phyloP scores from a whole-genome alignment of 2,329 filamentous ascomycete species.

The Beauveria asiatica region DNA sequence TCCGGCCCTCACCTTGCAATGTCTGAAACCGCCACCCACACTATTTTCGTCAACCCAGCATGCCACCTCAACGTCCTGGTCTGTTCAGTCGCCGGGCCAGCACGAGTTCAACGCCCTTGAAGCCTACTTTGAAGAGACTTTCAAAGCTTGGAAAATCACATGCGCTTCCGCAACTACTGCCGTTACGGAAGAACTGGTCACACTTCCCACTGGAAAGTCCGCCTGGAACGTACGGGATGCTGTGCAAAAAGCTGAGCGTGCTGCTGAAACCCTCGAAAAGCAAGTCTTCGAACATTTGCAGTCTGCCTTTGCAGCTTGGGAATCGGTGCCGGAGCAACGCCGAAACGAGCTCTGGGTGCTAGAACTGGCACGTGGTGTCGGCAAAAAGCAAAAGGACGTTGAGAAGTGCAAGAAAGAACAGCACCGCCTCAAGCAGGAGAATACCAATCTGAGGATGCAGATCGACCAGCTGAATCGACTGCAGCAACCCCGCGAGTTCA shows the following conservation, averaged over 20 bases:
- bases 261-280: slow-evolving; percentile 54
- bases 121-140: slow-evolving; percentile 57
- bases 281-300: slow-evolving; percentile 67
- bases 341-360: slow-evolving; percentile 53
- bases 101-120: slow-evolving; percentile 67
- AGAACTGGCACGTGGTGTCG: slow-evolving; percentile 52
- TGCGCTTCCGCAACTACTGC: slow-evolving; percentile 42
- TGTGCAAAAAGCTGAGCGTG: slow-evolving; percentile 39
- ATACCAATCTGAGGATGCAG: slow-evolving; percentile 46
- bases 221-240: slow-evolving; percentile 37
- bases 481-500: slow-evolving; percentile 54
- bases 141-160: slow-evolving; percentile 54
- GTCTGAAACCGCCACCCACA: slow-evolving; percentile 72
- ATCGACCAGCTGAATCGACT: slow-evolving; percentile 50
- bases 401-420: slow-evolving; percentile 43
- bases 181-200: slow-evolving; percentile 41
- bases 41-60: slow-evolving; percentile 76
- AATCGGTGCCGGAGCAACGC: slow-evolving; percentile 46
- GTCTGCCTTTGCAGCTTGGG: slow-evolving; percentile 73
- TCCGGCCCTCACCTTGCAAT: slow-evolving; percentile 72
- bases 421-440: slow-evolving; percentile 46
- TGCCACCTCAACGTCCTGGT: slow-evolving; percentile 71
- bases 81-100: slow-evolving; percentile 63
- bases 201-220: slow-evolving; percentile 33
- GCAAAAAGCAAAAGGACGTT: slow-evolving; percentile 46